A percentile compares a stretch with the other conserved stretches of the same genome.
phyloP scores from a whole-genome alignment of 2,329 filamentous ascomycete genomes.

The Colletotrichum orbiculare region DNA sequence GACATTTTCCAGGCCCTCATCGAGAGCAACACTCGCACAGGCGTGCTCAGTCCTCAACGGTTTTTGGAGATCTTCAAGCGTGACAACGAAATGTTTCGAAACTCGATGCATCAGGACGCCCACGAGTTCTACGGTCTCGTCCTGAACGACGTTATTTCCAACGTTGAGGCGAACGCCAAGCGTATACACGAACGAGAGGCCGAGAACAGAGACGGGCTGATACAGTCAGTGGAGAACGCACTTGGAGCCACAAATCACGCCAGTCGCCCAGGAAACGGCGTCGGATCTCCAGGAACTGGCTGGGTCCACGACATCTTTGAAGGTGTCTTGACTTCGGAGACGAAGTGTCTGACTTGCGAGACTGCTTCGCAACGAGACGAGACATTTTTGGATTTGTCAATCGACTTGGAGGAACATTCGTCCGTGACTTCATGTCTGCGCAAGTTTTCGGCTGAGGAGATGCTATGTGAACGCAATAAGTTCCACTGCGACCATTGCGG shows the following conservation, averaged over 20 bases:
- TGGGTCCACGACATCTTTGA: conserved; percentile 99
- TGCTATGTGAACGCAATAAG: conserved; percentile 98
- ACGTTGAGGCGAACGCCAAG: conserved; percentile 88
- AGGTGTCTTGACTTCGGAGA: conserved; percentile 93
- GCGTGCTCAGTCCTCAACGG: conserved; percentile 90
- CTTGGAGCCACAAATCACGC: conserved; percentile 46
- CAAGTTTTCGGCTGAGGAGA: conserved; percentile 98
- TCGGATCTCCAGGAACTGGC: conserved; percentile 73
- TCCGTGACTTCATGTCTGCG: conserved; percentile 95
- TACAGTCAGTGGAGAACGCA: conserved; percentile 60
- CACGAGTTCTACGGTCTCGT: conserved; percentile 96
- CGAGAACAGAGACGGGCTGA: conserved; percentile 55
- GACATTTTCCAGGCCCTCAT: conserved; percentile 96
- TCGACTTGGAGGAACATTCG: conserved; percentile 93
- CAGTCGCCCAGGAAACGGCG: conserved; percentile 49
- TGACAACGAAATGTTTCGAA: conserved; percentile 97
- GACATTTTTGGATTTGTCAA: conserved; percentile 94
- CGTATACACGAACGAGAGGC: conserved; percentile 65
- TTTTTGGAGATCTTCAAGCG: conserved; percentile 94
- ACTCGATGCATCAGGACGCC: conserved; percentile 97
- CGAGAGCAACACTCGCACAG: conserved; percentile 82
- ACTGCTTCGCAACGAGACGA: conserved; percentile 95
- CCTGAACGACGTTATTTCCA: conserved; percentile 94
- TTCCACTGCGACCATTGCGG: conserved; percentile 99
- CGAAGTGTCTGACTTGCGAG: conserved; percentile 95